These are phyloP conservation scores for Botrytis byssoidea DNA, from an alignment of 2,329 filamentous ascomycete genomes.

Conservation along the genomic window DNA sequence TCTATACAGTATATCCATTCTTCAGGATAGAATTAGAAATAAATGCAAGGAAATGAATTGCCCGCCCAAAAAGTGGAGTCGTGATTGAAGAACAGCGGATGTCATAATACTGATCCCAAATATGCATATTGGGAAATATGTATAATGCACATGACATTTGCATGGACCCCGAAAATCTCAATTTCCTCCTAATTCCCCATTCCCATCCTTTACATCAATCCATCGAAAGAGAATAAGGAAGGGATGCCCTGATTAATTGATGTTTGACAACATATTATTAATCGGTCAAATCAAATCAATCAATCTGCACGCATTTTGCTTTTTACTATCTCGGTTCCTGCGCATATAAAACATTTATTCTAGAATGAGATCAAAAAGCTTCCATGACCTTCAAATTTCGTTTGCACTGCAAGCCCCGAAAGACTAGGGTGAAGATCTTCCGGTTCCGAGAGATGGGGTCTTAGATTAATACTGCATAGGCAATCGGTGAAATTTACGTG, in stretches of 20 bases:
- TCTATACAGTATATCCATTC: not conserved
- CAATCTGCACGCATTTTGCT: not conserved
- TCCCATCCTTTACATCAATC: conserved; percentile 1
- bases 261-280: conserved; percentile 13
- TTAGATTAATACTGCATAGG: not conserved
- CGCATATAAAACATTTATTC: conserved; percentile 20
- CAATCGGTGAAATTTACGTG: not conserved
- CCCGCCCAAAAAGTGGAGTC: not conserved
- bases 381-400: conserved; percentile 4
- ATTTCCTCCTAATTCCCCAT: conserved; percentile 12
- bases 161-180: conserved; percentile 12
- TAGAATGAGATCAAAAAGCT: conserved; percentile 13
- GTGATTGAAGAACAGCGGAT: not conserved
- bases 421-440: conserved; percentile 11
- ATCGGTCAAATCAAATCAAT: conserved; percentile 5
- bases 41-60: conserved; percentile 5
- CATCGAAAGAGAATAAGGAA: not conserved
- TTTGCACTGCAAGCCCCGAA: not conserved
- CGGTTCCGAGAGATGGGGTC: conserved; percentile 10
- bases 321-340: conserved; percentile 10
- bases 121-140: not conserved
- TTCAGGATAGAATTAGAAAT: not conserved
- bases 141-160: conserved; percentile 1
- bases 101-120: not conserved
- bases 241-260: not conserved